Base-by-base conservation (phyloP, 805 yeast species). In the Diddensiella transvaalensis region DNA sequence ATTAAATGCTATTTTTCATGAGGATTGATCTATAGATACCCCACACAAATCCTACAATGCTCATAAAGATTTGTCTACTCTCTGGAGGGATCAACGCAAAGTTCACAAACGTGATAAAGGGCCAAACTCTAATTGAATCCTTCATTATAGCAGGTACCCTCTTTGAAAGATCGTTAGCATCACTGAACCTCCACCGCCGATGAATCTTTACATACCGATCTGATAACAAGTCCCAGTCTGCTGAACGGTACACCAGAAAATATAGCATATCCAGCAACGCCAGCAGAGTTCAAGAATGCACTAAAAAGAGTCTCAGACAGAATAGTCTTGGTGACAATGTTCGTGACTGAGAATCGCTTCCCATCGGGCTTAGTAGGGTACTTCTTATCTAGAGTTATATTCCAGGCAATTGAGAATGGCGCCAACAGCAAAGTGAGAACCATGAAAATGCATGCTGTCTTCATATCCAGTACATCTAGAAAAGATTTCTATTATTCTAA, bases 61-160 rank as follows among this genome's bases (percentile, higher is more conserved):
- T 42, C 30, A 33, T 47, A 37, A 47, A 47, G n/a, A 47, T 21
- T 11, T 26, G 21, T 22, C 37, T 40, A 13, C 42, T 23, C n/a
- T 15, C 41, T 4, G 50, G 23, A 26, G 50, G 50, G 3, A 47
- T 30, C 8, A 47, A 10, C 22, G 50, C 40, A 32, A 42, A 47
- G 18, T 41, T 21, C 32, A 35, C 36, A 22, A 47, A 10, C 10
- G 50, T 42, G 33, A 47, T 41, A 40, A 43, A 36, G 18, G 50
- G 50, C 50, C 50, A 47, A 19, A 47, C 32, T 40, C 47, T 29
- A n/a, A 33, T 15, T 2, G 50, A 47, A 39, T 47, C 45, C n/a
- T 24, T 47, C 44, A 47, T 42, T 37, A 47, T 47, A 4, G 41
- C 40, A 13, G 50, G 50, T 5, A 47, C 43, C 17, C 36, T 21